phyloP scores from a whole-genome alignment of 164 flowering plant genomes.

The Vitis amurensis region DNA sequence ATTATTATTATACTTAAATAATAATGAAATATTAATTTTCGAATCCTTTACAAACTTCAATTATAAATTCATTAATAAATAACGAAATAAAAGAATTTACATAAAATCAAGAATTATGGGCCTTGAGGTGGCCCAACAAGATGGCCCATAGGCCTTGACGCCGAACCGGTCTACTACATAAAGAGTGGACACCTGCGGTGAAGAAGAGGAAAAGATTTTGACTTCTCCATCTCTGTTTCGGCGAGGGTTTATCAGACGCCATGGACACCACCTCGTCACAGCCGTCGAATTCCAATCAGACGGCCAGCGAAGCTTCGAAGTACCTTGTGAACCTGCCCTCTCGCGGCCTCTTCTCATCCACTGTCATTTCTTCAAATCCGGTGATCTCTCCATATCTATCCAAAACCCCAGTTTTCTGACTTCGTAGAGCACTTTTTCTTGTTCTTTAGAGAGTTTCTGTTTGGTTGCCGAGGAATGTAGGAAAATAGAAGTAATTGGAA shows the following conservation, averaged over 20 bases:
- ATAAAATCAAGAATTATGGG: no score
- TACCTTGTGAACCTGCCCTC: conserved; percentile 57
- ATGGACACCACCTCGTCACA: conserved; percentile 28
- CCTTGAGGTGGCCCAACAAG: background rate
- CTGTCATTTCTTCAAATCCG: conserved; percentile 48
- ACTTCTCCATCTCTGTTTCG: background rate
- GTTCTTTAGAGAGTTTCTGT: no score
- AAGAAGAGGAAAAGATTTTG: background rate
- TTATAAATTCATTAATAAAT: no score
- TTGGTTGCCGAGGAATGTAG: no score
- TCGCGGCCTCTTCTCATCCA: conserved; percentile 61
- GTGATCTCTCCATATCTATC: conserved; percentile 19
- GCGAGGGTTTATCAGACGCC: conserved; percentile 12
- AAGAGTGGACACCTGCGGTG: background rate
- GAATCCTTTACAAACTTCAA: no score
- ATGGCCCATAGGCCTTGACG: background rate
- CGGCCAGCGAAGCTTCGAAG: conserved; percentile 36
- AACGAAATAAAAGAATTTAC: no score
- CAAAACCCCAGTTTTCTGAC: background rate
- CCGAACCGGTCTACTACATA: background rate
- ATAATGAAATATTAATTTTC: no score
- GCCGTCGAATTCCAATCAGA: conserved; percentile 20
- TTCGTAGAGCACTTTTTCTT: background rate
- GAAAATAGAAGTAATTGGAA: no score
- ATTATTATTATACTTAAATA: no score